Percentiles rank a stretch among this genome's conserved stretches.
Evolutionary conservation across 2,329 filamentous ascomycete species (phyloP).

Genomic region (Aureobasidium lini): DNA sequence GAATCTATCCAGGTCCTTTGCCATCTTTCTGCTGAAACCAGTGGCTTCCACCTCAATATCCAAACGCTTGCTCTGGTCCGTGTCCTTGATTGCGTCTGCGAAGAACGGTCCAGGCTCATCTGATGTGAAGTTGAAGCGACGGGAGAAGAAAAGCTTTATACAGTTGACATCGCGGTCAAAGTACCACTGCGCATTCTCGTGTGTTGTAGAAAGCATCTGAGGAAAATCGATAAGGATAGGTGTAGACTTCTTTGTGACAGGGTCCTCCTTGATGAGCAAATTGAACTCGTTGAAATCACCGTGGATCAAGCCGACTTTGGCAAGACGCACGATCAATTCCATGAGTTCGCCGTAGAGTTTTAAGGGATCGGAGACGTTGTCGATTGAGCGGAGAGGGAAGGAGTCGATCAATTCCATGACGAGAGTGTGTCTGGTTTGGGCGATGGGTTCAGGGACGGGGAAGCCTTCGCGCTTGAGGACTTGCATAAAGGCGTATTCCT

Average conservation of each 20-base stretch:
- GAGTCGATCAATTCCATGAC: slow-evolving; percentile 93
- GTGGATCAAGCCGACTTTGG: slow-evolving; percentile 83
- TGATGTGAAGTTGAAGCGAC: slow-evolving; percentile 79
- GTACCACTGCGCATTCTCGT: slow-evolving; percentile 90
- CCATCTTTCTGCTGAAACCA: slow-evolving; percentile 94
- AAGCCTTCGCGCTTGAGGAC: slow-evolving; percentile 78
- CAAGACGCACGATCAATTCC: slow-evolving; percentile 72
- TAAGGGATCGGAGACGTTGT: slow-evolving; percentile 73
- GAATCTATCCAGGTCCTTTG: slow-evolving; percentile 84
- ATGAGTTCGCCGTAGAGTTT: slow-evolving; percentile 89
- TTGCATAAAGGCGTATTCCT: slow-evolving; percentile 92
- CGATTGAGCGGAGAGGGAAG: slow-evolving; percentile 83
- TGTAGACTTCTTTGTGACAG: slow-evolving; percentile 29
- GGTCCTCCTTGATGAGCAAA: slow-evolving; percentile 77
- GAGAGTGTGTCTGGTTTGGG: slow-evolving; percentile 88
- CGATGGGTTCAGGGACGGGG: slow-evolving; percentile 77
- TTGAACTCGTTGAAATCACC: slow-evolving; percentile 99
- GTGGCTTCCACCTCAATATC: slow-evolving; percentile 88
- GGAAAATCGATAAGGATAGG: slow-evolving; percentile 96
- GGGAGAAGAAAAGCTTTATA: slow-evolving; percentile 87
- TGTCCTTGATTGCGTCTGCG: slow-evolving; percentile 68
- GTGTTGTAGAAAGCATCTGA: slow-evolving; percentile 94
- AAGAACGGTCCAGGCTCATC: slow-evolving; percentile 80
- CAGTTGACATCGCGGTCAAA: slow-evolving; percentile 95
- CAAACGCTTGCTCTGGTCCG: slow-evolving; percentile 62